phyloP scores from a whole-genome alignment of 306 rosid species.

The Phaseolus lunatus region DNA sequence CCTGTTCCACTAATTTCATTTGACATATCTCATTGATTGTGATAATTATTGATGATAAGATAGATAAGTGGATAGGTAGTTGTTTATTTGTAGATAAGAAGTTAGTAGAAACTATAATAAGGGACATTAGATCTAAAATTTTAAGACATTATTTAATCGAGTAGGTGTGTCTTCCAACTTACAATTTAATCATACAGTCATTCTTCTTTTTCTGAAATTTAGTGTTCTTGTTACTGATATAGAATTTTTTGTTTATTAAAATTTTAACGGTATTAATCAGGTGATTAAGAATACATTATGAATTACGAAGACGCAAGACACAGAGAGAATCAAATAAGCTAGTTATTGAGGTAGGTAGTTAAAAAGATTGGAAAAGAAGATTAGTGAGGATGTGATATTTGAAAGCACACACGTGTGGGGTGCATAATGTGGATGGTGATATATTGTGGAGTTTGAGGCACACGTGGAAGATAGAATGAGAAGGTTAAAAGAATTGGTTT shows the following conservation, averaged over 20 bases:
- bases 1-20: background rate
- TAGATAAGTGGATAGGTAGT: background rate
- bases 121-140: too few relatives aligned
- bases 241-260: too few relatives aligned
- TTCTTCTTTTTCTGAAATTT: background rate
- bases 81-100: background rate
- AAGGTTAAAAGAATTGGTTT: constrained; percentile 47
- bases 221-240: background rate
- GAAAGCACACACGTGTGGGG: constrained; percentile 60
- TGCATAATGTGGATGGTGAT: constrained; percentile 50
- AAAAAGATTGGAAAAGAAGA: too few relatives aligned
- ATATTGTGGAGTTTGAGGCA: constrained; percentile 57
- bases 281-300: too few relatives aligned
- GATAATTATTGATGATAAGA: background rate
- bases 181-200: background rate
- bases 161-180: constrained; percentile 4
- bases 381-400: too few relatives aligned
- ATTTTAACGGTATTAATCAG: background rate
- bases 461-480: constrained; percentile 60
- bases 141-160: too few relatives aligned
- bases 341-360: too few relatives aligned
- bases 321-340: too few relatives aligned
- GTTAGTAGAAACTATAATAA: background rate
- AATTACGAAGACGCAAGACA: too few relatives aligned
- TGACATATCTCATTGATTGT: too few relatives aligned